Base-by-base conservation (phyloP, 192 early-diverging fungal species). In the Coemansia sp. region DNA sequence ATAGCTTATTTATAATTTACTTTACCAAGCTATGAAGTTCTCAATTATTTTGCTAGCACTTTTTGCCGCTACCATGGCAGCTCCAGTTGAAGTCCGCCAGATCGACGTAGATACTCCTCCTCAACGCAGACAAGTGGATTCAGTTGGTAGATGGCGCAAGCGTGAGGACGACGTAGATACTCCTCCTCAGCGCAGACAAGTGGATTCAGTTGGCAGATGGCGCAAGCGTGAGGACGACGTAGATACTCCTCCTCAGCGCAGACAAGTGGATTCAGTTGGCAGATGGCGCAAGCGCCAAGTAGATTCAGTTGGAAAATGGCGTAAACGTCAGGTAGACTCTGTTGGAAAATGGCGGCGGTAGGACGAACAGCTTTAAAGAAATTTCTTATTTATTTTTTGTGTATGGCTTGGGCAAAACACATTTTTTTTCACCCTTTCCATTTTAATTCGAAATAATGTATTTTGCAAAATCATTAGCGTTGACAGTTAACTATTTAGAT, bases 21-120 rank as follows among this genome's bases (percentile, higher is more conserved):
- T 54, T 38, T 32, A 62, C 31, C 14, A 62, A 38, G 34, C 10
- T 38, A 38, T 62, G 61, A 62, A 62, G 51, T 24, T 62, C 23
- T 24, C 54, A 41, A 54, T 27, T 25, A 7, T 53, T 21, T 16
- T 38, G 7, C 2, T 62, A 14, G 61, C 52, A 5, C 22, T 47
- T 26, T 38, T 62, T 30, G 61, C 52, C 12, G 51, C 30, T 28
- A 31, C 30, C 7, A 22, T 54, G 22, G 51, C 61, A 5, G 27
- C 26, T 25, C 30, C 61, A 1, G 34, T 38, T 12, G 34, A 38
- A 12, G 34, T 38, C 1, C 61, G 61, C 19, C 60, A 63, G 19
- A 24, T 54, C 7, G 64, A 51, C 28, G 62, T 51, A 14, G 41
- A 53, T 4, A 48, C 52, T 38, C 14, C 21, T 0, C 28, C 28